Evolutionary conservation across 345 rosid genomes (phyloP).

Genomic region (Adansonia digitata): DNA sequence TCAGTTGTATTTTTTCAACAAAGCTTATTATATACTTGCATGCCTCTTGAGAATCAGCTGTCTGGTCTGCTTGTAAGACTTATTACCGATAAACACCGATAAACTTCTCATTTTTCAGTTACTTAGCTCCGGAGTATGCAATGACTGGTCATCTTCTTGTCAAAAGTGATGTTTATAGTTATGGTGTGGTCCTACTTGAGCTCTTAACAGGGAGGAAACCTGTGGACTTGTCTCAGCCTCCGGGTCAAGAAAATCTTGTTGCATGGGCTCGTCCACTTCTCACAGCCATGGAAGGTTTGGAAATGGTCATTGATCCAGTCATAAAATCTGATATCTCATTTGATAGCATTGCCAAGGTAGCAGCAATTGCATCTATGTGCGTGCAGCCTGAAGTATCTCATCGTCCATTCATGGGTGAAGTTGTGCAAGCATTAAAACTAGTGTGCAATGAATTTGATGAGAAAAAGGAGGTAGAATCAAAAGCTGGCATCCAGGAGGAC

Average conservation of each 20-base stretch:
- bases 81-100: neutral
- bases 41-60: neutral
- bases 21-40: neutral
- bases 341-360: slow-evolving; percentile 52
- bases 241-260: slow-evolving; percentile 69
- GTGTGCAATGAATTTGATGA: slow-evolving; percentile 57
- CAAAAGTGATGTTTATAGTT: slow-evolving; percentile 77
- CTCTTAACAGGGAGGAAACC: slow-evolving; percentile 70
- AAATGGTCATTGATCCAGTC: slow-evolving; percentile 39
- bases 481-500: slow-evolving; percentile 14
- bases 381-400: slow-evolving; percentile 69
- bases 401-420: slow-evolving; percentile 77
- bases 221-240: slow-evolving; percentile 60
- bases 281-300: slow-evolving; percentile 44
- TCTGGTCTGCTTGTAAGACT: neutral
- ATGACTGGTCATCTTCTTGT: slow-evolving; percentile 81
- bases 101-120: slow-evolving; percentile 31
- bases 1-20: neutral
- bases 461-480: slow-evolving; percentile 23
- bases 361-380: slow-evolving; percentile 75
- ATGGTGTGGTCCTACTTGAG: slow-evolving; percentile 77
- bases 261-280: slow-evolving; percentile 63
- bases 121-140: slow-evolving; percentile 77
- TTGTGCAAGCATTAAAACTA: slow-evolving; percentile 69
- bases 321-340: slow-evolving; percentile 33